A percentile compares a stretch with the other conserved stretches of the same genome.
These are phyloP conservation scores for Huntiella bhutanensis DNA, from an alignment of 2,329 filamentous ascomycete species.

Conservation along the genomic window DNA sequence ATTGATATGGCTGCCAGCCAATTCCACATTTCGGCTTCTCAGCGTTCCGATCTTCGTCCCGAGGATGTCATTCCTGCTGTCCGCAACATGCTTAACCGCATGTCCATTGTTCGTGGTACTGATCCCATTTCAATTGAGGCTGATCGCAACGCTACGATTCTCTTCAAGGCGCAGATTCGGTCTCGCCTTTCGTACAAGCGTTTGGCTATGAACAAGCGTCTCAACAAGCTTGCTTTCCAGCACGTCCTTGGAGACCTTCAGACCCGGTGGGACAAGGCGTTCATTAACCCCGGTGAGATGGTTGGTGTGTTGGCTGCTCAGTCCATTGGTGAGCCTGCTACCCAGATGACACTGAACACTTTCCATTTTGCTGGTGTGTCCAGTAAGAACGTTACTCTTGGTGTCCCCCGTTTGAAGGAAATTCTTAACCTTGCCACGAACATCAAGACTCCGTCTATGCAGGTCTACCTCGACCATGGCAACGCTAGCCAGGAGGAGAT, in stretches of 20 bases:
- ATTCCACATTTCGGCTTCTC: conserved; percentile 73
- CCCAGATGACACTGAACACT: conserved; percentile 98
- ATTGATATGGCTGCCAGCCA: conserved; percentile 78
- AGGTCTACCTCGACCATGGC: conserved; percentile 56
- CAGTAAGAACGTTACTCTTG: conserved; percentile 97
- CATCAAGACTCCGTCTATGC: conserved; percentile 97
- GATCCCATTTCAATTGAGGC: conserved; percentile 73
- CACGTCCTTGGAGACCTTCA: conserved; percentile 84
- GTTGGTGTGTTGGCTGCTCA: conserved; percentile 94
- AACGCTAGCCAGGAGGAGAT: conserved; percentile 57
- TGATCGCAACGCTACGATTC: conserved; percentile 67
- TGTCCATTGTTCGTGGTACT: conserved; percentile 70
- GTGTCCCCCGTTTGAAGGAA: conserved; percentile 97
- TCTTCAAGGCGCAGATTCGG: conserved; percentile 83
- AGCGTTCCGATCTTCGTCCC: conserved; percentile 77
- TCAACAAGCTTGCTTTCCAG: conserved; percentile 83
- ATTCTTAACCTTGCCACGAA: conserved; percentile 96
- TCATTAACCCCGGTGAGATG: conserved; percentile 92
- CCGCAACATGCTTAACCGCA: conserved; percentile 50
- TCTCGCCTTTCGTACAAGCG: conserved; percentile 86
- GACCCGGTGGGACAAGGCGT: conserved; percentile 66
- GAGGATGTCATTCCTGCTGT: conserved; percentile 71
- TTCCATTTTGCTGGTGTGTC: conserved; percentile 99
- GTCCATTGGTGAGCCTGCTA: conserved; percentile 95
- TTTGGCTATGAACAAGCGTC: conserved; percentile 63